Evolutionary conservation across 139 green algal genomes (phyloP).

Genomic region (Micractinium conductrix): DNA sequence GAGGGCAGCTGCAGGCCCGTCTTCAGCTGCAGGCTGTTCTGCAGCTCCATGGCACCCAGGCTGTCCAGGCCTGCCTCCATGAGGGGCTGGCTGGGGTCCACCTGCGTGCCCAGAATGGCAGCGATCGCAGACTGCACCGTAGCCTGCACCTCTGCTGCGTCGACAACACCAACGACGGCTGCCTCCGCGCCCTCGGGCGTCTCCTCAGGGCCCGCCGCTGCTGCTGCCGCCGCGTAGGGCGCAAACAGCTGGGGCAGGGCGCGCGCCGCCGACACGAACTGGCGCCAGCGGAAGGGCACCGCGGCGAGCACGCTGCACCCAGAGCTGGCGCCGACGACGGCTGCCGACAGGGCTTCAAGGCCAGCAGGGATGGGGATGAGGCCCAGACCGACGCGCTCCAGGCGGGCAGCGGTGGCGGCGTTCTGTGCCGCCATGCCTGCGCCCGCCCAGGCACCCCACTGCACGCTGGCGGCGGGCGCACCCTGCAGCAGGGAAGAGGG

Average conservation of each 20-base stretch:
- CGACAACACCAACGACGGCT: background rate
- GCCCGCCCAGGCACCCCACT: constrained; percentile 92
- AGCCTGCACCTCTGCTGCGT: constrained; percentile 1
- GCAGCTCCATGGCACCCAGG: constrained; percentile 61
- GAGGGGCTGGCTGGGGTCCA: constrained; percentile 33
- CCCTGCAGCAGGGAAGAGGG: too few species aligned
- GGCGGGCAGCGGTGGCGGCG: constrained; percentile 45
- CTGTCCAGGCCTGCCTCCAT: constrained; percentile 69
- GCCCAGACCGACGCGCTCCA: constrained; percentile 78
- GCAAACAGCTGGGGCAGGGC: constrained; percentile 39
- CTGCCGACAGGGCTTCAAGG: background rate
- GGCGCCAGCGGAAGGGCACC: constrained; percentile 49
- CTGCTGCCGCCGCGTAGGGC: background rate
- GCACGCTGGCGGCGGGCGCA: constrained; percentile 60
- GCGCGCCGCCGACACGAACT: constrained; percentile 38
- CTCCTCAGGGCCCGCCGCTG: background rate
- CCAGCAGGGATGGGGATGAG: background rate
- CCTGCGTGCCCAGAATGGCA: constrained; percentile 28
- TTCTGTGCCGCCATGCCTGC: constrained; percentile 84
- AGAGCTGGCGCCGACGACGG: constrained; percentile 12
- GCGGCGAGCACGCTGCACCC: constrained; percentile 44
- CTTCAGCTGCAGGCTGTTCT: constrained; percentile 49
- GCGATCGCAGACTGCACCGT: constrained; percentile 31
- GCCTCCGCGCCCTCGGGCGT: background rate
- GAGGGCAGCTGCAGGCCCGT: constrained; percentile 61